Conservation (phyloP, 805 yeast genomes). For the Candida insectorum region DNA sequence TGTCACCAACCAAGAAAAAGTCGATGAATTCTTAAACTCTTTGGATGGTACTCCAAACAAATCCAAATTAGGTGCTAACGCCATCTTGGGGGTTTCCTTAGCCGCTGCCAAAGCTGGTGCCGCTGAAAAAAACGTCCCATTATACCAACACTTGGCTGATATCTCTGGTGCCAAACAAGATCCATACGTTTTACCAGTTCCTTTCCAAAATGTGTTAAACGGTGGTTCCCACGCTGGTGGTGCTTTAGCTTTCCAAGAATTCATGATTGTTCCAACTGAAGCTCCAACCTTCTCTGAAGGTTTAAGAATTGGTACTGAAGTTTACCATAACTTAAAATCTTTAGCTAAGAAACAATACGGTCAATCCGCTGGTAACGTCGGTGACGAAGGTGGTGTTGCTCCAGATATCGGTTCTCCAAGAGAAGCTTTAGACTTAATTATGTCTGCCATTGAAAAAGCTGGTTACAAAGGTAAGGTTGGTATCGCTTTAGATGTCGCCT, state of each 20-base stretch:
- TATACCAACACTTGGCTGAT: constrained; percentile 87
- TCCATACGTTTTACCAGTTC: constrained; percentile 96
- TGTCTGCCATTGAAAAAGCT: constrained; percentile 83
- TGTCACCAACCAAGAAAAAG: constrained; percentile 79
- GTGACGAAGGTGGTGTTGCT: constrained; percentile 99
- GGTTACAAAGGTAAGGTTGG: constrained; percentile 92
- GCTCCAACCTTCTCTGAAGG: constrained; percentile 93
- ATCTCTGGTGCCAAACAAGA: constrained; percentile 67
- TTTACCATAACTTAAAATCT: constrained; percentile 93
- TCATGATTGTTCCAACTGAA: constrained; percentile 96
- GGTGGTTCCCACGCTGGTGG: constrained; percentile 99
- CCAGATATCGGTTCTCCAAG: constrained; percentile 93
- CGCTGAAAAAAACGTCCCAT: constrained; percentile 89
- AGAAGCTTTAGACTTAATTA: constrained; percentile 95
- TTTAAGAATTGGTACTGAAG: constrained; percentile 95
- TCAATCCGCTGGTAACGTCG: constrained; percentile 98
- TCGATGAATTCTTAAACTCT: constrained; percentile 79
- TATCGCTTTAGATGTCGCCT: constrained; percentile 95
- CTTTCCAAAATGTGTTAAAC: constrained; percentile 97
- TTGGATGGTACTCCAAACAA: constrained; percentile 98
- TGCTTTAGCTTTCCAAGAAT: constrained; percentile 97
- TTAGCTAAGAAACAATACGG: constrained; percentile 95
- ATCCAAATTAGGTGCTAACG: constrained; percentile 97
- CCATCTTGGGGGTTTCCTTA: constrained; percentile 95
- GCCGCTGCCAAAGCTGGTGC: constrained; percentile 99